These are phyloP conservation scores for Gynostemma pentaphyllum DNA, from an alignment of 306 rosid species.

Conservation along the genomic window DNA sequence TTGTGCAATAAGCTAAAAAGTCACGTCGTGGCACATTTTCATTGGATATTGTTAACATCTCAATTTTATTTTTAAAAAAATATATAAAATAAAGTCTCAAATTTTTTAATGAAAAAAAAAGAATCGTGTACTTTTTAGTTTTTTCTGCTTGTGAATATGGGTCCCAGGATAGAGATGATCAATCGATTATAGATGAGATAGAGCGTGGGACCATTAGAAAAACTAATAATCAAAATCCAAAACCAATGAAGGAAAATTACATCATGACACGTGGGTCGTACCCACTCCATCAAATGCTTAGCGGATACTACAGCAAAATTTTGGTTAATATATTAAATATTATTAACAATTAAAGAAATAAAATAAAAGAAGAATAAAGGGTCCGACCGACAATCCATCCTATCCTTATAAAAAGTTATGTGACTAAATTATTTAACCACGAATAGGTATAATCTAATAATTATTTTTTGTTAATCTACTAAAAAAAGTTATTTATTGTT, in stretches of 20 bases:
- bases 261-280: slow-evolving; percentile 9
- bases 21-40: too few species aligned
- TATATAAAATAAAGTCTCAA: not conserved
- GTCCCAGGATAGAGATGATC: not conserved
- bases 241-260: not conserved
- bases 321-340: not conserved
- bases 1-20: too few species aligned
- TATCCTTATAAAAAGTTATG: too few species aligned
- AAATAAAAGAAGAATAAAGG: not conserved
- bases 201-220: not conserved
- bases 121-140: too few species aligned
- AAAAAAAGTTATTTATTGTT: too few species aligned
- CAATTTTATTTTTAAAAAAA: too few species aligned
- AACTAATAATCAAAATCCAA: not conserved
- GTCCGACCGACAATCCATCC: not conserved
- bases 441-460: too few species aligned
- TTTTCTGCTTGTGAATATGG: not conserved
- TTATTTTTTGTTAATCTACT: too few species aligned
- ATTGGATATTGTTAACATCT: too few species aligned
- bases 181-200: too few species aligned
- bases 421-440: too few species aligned
- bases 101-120: not conserved
- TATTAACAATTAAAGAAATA: not conserved
- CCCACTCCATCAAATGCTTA: not conserved
- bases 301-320: not conserved